Base-by-base conservation (phyloP, 495 filamentous ascomycete species). In the Aspergillus diversus region DNA sequence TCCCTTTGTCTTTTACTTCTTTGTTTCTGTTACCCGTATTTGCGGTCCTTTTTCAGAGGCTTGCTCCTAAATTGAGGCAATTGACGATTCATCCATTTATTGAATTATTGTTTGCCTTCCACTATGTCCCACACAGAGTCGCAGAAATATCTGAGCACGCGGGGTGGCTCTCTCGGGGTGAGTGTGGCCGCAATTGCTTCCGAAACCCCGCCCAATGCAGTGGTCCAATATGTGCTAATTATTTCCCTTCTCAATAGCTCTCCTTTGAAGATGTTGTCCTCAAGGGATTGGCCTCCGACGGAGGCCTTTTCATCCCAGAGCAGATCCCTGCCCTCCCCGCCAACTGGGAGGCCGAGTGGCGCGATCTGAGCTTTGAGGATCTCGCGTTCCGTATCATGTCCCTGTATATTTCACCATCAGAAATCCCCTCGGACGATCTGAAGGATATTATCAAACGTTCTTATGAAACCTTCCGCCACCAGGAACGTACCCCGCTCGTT, bases 221-320 rank as follows among this genome's bases (percentile, higher is more conserved):
- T 15, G 8, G 21, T 27, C 31, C 50, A 33, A 55, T 16, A 55
- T 59, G 62, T 34, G 54, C 66, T 67, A 39, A 70, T 31, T 33
- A 39, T 34, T 33, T 9, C 54, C 7, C 32, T 12, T 7, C 9
- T 13, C 8, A 46, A 33, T 67, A 97, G 92, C 82, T 95, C 63
- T 92, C 93, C 51, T 98, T 98, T 73, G 93, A 97, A 75, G 84
- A 89, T 31, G 92, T 92, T 42, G 93, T 97, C 33, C 78, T 98
- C 62, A 95, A 97, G 74, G 94, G 94, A 32, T 87, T 98, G 37
- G 93, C 94, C 32, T 75, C 86, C 3, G 93, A 97, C 69, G 91
- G 91, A 34, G 94, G 94, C 33, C 88, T 98, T 52, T 97, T 94
- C 79, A 85, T 97, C 42, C 94, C 94, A 16, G 86, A 97, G 71